These are phyloP conservation scores for Rutstroemia sp. DNA, from an alignment of 2,329 filamentous ascomycete species.

Conservation along the genomic window DNA sequence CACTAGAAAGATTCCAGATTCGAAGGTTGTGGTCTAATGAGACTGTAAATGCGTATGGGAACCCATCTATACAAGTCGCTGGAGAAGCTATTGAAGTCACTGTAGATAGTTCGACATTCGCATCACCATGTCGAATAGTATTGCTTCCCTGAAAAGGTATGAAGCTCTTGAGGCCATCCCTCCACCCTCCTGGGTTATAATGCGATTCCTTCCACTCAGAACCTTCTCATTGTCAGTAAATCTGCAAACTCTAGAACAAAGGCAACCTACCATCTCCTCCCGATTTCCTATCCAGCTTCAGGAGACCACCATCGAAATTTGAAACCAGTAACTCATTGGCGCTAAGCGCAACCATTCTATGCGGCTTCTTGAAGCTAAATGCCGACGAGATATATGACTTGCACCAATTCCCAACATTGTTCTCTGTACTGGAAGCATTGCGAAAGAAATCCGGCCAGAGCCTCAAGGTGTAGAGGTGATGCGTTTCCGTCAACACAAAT, in stretches of 20 bases:
- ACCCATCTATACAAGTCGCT: slow-evolving; percentile 38
- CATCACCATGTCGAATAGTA: slow-evolving; percentile 55
- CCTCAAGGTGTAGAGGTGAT: slow-evolving; percentile 76
- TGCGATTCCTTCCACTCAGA: slow-evolving; percentile 61
- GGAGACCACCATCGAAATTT: slow-evolving; percentile 69
- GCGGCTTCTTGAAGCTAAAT: slow-evolving; percentile 70
- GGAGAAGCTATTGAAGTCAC: slow-evolving; percentile 54
- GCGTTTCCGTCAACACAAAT: slow-evolving; percentile 72
- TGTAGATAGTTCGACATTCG: slow-evolving; percentile 59
- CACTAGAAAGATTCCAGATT: slow-evolving; percentile 81
- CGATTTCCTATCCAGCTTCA: slow-evolving; percentile 58
- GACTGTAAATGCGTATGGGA: slow-evolving; percentile 64
- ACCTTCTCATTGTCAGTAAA: slow-evolving; percentile 18
- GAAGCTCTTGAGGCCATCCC: slow-evolving; percentile 56
- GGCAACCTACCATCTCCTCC: slow-evolving; percentile 39
- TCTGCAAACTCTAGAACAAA: background rate
- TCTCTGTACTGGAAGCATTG: slow-evolving; percentile 60
- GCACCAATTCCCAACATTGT: slow-evolving; percentile 67
- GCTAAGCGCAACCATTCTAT: slow-evolving; percentile 69
- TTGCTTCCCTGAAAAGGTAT: slow-evolving; percentile 59
- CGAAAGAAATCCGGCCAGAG: slow-evolving; percentile 77
- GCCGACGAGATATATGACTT: slow-evolving; percentile 67
- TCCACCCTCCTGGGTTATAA: slow-evolving; percentile 68
- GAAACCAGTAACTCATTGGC: slow-evolving; percentile 71
- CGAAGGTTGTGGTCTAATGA: slow-evolving; percentile 84